phyloP scores from a whole-genome alignment of 768 basidiomycete species.

The Pulveroboletus sp. region DNA sequence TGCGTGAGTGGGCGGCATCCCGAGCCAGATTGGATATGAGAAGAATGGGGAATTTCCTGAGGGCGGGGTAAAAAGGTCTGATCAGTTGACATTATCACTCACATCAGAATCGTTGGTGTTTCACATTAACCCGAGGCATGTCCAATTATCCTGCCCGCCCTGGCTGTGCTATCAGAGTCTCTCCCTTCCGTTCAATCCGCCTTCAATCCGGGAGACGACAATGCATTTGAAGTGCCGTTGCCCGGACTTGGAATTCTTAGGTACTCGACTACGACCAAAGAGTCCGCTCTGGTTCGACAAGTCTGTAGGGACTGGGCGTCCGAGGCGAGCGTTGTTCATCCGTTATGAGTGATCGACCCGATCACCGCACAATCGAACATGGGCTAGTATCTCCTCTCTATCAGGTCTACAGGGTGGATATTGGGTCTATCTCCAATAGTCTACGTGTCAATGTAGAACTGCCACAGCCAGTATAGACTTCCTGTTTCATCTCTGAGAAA shows the following conservation, averaged over 20 bases:
- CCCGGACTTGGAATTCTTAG: background rate
- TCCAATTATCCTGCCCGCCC: background rate
- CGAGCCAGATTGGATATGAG: background rate
- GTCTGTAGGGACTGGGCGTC: too few species aligned
- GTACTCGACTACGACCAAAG: background rate
- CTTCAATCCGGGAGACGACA: background rate
- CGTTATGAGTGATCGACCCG: background rate
- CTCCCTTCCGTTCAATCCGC: too few species aligned
- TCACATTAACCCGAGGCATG: too few species aligned
- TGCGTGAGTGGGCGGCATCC: background rate
- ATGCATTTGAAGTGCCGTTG: background rate
- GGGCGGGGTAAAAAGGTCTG: background rate
- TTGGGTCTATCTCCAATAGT: background rate
- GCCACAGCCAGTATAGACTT: background rate
- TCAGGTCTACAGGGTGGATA: background rate
- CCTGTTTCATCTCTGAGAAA: too few species aligned
- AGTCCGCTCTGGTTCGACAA: background rate
- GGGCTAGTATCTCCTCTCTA: background rate
- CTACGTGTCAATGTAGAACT: background rate
- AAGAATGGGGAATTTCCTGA: background rate
- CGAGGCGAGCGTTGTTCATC: background rate
- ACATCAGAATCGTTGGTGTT: background rate
- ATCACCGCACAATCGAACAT: background rate
- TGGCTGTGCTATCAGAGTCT: background rate
- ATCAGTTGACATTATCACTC: background rate